Percentiles rank a stretch among this genome's conserved stretches.
These are phyloP conservation scores for Glycine tomentella DNA, from an alignment of 306 rosid genomes.

Conservation along the genomic window DNA sequence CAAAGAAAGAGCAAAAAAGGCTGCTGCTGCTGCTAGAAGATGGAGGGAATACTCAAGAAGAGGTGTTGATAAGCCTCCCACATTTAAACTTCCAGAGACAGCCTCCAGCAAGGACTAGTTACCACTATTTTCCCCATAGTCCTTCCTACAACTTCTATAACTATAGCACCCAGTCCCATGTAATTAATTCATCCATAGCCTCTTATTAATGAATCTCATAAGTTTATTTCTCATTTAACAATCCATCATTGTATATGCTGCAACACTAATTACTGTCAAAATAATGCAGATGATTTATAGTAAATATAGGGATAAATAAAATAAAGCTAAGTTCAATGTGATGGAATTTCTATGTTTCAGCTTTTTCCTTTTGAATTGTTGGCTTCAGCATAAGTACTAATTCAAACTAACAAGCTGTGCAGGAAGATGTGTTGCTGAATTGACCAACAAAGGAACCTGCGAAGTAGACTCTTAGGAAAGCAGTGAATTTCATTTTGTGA, in stretches of 20 bases:
- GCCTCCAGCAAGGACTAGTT: constrained; percentile 36
- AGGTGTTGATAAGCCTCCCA: constrained; percentile 82
- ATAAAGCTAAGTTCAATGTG: constrained; percentile 12
- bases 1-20: background rate
- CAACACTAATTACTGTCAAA: constrained; percentile 33
- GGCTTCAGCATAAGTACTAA: too few relatives aligned
- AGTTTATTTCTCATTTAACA: background rate
- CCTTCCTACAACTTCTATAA: background rate
- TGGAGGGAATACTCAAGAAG: constrained; percentile 63
- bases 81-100: constrained; percentile 85
- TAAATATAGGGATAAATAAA: constrained; percentile 18
- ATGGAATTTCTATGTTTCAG: too few relatives aligned
- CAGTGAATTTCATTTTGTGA: too few relatives aligned
- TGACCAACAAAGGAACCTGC: too few relatives aligned
- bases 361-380: too few relatives aligned
- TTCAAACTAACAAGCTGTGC: too few relatives aligned
- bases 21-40: too few relatives aligned
- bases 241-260: constrained; percentile 48
- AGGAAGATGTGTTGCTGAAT: too few relatives aligned
- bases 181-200: too few relatives aligned
- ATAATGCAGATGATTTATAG: constrained; percentile 33
- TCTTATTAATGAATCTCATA: too few relatives aligned
- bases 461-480: too few relatives aligned
- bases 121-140: too few relatives aligned
- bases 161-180: constrained; percentile 26